Evolutionary conservation across 352 stramenopile genomes (phyloP).

Genomic region (Phytophthora ramorum): DNA sequence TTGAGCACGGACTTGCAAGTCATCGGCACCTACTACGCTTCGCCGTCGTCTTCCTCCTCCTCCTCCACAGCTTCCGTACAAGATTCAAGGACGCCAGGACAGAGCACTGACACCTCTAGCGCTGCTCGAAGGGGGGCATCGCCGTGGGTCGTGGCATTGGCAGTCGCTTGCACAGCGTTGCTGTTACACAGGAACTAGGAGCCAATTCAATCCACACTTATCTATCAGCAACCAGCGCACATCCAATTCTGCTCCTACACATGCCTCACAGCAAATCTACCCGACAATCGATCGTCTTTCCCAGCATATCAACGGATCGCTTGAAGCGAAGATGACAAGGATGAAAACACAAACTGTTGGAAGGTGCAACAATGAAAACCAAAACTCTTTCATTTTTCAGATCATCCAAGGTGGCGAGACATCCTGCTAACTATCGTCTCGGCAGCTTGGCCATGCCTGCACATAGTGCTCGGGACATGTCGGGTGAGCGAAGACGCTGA

Average conservation of each 20-base stretch:
- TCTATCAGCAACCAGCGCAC: slow-evolving; percentile 26
- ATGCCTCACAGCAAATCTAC: slow-evolving; percentile 11
- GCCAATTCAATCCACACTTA: slow-evolving; percentile 33
- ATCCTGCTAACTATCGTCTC: slow-evolving; percentile 48
- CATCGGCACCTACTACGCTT: slow-evolving; percentile 41
- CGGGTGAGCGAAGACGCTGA: slow-evolving; percentile 37
- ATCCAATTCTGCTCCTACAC: slow-evolving; percentile 33
- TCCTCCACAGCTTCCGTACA: slow-evolving; percentile 17
- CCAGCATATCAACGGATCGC: not conserved
- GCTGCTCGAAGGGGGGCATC: not conserved
- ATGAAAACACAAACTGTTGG: not conserved
- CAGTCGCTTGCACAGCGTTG: slow-evolving; percentile 13
- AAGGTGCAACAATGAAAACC: not conserved
- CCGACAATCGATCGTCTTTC: not conserved
- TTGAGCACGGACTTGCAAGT: slow-evolving; percentile 40
- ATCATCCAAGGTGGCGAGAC: slow-evolving; percentile 47
- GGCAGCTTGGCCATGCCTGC: slow-evolving; percentile 43
- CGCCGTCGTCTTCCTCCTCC: slow-evolving; percentile 15
- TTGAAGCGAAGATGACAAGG: not conserved
- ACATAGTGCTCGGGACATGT: slow-evolving; percentile 36
- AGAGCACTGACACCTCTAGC: slow-evolving; percentile 14
- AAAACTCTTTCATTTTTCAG: slow-evolving; percentile 22
- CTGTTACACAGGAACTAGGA: slow-evolving; percentile 26
- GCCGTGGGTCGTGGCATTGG: slow-evolving; percentile 13
- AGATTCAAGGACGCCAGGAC: slow-evolving; percentile 13